phyloP scores from a whole-genome alignment of 352 stramenopile species.

The Phytophthora macrochlamydospora region DNA sequence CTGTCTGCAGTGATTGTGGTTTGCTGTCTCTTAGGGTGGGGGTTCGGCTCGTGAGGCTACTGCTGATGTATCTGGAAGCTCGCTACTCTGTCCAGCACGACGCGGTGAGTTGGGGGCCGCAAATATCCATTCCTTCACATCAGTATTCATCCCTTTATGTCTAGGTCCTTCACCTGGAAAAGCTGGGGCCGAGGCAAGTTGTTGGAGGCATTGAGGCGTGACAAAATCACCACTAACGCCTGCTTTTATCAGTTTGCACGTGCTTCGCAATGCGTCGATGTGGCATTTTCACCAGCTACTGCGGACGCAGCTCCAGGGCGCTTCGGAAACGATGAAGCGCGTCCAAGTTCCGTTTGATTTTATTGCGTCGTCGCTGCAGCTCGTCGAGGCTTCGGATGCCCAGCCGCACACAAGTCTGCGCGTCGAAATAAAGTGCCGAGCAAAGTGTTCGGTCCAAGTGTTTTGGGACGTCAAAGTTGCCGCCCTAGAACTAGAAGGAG shows the following conservation, averaged over 20 bases:
- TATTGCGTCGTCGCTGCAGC: conserved; percentile 33
- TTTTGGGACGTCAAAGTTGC: conserved; percentile 38
- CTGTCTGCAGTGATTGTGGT: conserved; percentile 48
- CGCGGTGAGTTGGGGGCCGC: conserved; percentile 37
- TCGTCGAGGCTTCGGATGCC: conserved; percentile 8
- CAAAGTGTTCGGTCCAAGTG: conserved; percentile 35
- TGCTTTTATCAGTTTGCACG: conserved; percentile 33
- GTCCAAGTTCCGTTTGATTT: conserved; percentile 56
- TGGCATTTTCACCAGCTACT: conserved; percentile 74
- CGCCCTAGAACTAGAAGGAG: conserved; percentile 19
- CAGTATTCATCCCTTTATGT: neutral
- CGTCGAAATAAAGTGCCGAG: conserved; percentile 28
- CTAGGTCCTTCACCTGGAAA: conserved; percentile 33
- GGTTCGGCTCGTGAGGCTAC: conserved; percentile 43
- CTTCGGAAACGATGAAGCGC: conserved; percentile 43
- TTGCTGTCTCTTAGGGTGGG: conserved; percentile 50
- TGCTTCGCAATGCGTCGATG: conserved; percentile 59
- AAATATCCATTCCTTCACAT: too few species aligned
- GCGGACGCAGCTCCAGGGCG: conserved; percentile 43
- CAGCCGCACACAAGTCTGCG: conserved; percentile 33
- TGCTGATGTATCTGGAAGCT: conserved; percentile 44
- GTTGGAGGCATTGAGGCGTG: too few species aligned
- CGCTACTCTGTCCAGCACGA: conserved; percentile 43
- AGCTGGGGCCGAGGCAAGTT: conserved; percentile 36
- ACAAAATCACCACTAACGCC: too few species aligned